Evolutionary conservation across 106 monocot species (phyloP).

Genomic region (Agapanthus africanus): DNA sequence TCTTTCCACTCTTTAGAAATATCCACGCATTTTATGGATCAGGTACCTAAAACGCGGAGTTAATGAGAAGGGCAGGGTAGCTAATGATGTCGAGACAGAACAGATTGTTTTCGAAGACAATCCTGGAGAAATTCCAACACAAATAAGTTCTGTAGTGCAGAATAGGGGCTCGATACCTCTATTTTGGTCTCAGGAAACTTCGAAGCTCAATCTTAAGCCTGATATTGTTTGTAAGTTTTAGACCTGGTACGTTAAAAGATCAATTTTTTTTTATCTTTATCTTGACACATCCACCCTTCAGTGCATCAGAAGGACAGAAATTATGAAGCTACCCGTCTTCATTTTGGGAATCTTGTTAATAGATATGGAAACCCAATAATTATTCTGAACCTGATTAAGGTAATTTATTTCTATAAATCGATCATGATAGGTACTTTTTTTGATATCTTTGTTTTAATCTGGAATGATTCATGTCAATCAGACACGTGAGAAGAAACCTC

Average conservation of each 20-base stretch:
- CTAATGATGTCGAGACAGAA: slow-evolving; percentile 99
- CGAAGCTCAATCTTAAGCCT: slow-evolving; percentile 80
- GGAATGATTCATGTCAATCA: slow-evolving; percentile 5
- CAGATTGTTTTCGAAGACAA: slow-evolving; percentile 79
- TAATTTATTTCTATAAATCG: slow-evolving; percentile 7
- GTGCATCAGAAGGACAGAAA: slow-evolving; percentile 63
- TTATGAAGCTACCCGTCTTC: slow-evolving; percentile 92
- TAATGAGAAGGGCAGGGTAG: slow-evolving; percentile 89
- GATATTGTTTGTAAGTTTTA: slow-evolving; percentile 81
- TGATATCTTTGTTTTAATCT: not conserved
- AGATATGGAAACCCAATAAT: slow-evolving; percentile 94
- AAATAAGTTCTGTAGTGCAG: slow-evolving; percentile 88
- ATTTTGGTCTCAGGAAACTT: slow-evolving; percentile 96
- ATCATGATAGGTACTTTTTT: not conserved
- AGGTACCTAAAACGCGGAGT: slow-evolving; percentile 95
- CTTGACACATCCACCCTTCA: slow-evolving; percentile 28
- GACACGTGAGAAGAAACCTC: slow-evolving; percentile 63
- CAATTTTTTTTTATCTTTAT: not conserved
- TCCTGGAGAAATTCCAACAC: slow-evolving; percentile 40
- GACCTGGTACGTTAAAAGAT: not conserved
- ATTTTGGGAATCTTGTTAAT: slow-evolving; percentile 78
- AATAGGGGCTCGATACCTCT: slow-evolving; percentile 97
- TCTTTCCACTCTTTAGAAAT: no score
- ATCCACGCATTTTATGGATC: no score
- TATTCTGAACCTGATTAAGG: slow-evolving; percentile 91